Percentiles rank a stretch among this genome's conserved stretches.
Conservation (phyloP, 257 asterid genomes). For the Echites panduratus region DNA sequence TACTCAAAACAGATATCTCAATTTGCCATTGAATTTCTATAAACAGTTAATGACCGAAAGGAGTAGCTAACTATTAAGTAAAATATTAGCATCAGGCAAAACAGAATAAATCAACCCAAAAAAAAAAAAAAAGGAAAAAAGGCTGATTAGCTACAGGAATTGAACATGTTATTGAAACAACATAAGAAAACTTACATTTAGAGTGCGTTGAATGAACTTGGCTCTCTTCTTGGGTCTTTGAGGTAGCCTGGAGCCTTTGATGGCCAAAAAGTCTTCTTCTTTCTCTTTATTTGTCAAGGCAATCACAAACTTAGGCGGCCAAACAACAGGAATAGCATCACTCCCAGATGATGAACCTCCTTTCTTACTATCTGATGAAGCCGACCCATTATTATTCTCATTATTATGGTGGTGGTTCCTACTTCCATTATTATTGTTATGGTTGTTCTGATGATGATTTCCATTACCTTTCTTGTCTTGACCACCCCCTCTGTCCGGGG, state of each 20-base stretch:
- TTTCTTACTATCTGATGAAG: slow-evolving; percentile 65
- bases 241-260: slow-evolving; percentile 91
- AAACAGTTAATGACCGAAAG: background rate
- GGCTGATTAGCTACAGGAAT: background rate
- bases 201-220: slow-evolving; percentile 73
- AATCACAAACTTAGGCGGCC: slow-evolving; percentile 87
- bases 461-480: slow-evolving; percentile 26
- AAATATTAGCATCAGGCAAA: background rate
- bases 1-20: background rate
- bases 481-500: slow-evolving; percentile 33
- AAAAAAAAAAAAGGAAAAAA: background rate
- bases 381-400: slow-evolving; percentile 50
- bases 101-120: background rate
- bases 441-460: slow-evolving; percentile 17
- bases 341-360: slow-evolving; percentile 66
- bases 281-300: slow-evolving; percentile 85
- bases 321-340: slow-evolving; percentile 49
- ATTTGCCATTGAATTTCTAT: background rate
- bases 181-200: slow-evolving; percentile 57
- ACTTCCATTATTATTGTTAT: slow-evolving; percentile 11
- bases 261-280: slow-evolving; percentile 85
- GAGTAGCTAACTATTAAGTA: background rate
- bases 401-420: slow-evolving; percentile 12
- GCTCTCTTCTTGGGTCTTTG: slow-evolving; percentile 95
- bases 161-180: background rate